Percentiles rank a stretch among this genome's conserved stretches.
These are phyloP conservation scores for Neonectria neomacrospora DNA, from an alignment of 2,329 filamentous ascomycete genomes.

Conservation along the genomic window DNA sequence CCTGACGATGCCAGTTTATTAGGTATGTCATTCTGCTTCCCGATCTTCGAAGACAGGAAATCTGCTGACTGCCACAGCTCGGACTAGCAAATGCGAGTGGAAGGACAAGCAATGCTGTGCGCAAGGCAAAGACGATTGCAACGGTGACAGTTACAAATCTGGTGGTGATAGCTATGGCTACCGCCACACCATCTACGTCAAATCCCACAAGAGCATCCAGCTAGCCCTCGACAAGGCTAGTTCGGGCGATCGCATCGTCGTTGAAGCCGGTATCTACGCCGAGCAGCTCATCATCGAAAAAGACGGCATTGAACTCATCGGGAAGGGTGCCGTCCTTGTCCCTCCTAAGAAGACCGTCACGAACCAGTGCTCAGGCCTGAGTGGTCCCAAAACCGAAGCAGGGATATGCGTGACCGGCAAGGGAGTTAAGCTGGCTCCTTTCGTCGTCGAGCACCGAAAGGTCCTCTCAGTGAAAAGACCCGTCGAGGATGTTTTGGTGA, in stretches of 20 bases:
- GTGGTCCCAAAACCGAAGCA: constrained; percentile 35
- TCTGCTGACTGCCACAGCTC: constrained; percentile 23
- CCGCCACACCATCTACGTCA: constrained; percentile 32
- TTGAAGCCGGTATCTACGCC: constrained; percentile 47
- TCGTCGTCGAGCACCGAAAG: constrained; percentile 46
- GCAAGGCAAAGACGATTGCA: constrained; percentile 8
- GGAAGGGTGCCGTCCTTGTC: constrained; percentile 41
- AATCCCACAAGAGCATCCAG: constrained; percentile 45
- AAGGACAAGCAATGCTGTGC: constrained; percentile 33
- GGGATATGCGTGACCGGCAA: constrained; percentile 51
- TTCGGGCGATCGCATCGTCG: constrained; percentile 47
- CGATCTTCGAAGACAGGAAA: fast-evolving
- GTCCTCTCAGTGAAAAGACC: constrained; percentile 40
- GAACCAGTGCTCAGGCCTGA: constrained; percentile 49
- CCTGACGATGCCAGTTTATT: constrained; percentile 15
- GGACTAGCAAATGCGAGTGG: constrained; percentile 30
- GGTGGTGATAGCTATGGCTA: constrained; percentile 11
- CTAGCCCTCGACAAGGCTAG: constrained; percentile 44
- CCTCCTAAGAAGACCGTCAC: constrained; percentile 36
- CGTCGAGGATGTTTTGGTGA: constrained; percentile 48
- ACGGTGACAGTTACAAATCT: not conserved
- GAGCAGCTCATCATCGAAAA: constrained; percentile 51
- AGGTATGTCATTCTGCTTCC: constrained; percentile 18
- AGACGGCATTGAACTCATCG: constrained; percentile 48
- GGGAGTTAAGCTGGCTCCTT: constrained; percentile 41